phyloP scores from a whole-genome alignment of 306 rosid genomes.

The Carpinus viminea region DNA sequence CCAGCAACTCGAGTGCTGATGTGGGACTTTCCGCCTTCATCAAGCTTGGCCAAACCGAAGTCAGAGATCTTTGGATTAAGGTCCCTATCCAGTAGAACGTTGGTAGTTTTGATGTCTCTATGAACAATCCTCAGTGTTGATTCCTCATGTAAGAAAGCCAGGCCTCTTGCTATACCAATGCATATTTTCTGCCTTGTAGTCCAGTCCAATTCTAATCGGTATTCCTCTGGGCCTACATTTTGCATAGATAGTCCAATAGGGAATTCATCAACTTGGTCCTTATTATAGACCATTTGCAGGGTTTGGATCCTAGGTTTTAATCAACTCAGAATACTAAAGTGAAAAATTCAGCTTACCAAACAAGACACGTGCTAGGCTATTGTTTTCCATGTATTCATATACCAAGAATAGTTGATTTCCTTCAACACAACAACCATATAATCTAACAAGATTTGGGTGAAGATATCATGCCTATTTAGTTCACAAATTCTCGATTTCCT shows the following conservation, averaged over 20 bases:
- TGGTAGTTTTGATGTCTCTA: conserved; percentile 67
- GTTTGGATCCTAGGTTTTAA: not conserved
- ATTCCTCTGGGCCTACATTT: conserved; percentile 7
- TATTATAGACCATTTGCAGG: not conserved
- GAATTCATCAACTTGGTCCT: not conserved
- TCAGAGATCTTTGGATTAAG: conserved; percentile 69
- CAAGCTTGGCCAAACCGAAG: conserved; percentile 71
- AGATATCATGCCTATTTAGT: conserved; percentile 55
- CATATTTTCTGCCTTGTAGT: conserved; percentile 60
- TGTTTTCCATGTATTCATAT: conserved; percentile 66
- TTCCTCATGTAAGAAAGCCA: conserved; percentile 64
- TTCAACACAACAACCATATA: conserved; percentile 61
- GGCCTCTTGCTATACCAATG: conserved; percentile 61
- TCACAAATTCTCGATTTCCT: conserved; percentile 57
- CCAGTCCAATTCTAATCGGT: conserved; percentile 49
- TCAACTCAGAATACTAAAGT: not conserved
- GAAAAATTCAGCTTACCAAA: conserved; percentile 41
- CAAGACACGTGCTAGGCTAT: conserved; percentile 49
- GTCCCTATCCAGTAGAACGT: conserved; percentile 52
- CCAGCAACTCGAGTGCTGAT: conserved; percentile 62
- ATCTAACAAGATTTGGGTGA: conserved; percentile 70
- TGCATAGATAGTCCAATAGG: not conserved
- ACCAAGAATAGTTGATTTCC: conserved; percentile 53
- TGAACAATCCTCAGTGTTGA: conserved; percentile 62
- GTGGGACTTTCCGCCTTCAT: conserved; percentile 59